Conservation (phyloP, 371 early-diverging fungal genomes). For the Ordospora colligata region DNA sequence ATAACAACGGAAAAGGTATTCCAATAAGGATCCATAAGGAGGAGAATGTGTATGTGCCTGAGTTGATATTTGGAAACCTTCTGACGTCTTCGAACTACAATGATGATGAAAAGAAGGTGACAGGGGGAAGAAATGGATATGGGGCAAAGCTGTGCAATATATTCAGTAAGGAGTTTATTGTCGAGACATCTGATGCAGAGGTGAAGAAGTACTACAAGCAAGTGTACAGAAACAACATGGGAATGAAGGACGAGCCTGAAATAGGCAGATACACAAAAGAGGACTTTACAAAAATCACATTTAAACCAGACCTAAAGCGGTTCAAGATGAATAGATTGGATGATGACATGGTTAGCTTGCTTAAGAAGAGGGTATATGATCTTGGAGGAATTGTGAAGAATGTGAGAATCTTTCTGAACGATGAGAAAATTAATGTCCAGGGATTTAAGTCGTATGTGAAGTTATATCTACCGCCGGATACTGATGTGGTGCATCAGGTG, state of each 20-base stretch:
- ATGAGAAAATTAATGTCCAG: constrained; percentile 70
- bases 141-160: constrained; percentile 99
- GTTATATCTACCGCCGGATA: constrained; percentile 64
- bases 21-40: constrained; percentile 84
- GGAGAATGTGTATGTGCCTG: constrained; percentile 89
- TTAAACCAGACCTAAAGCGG: constrained; percentile 82
- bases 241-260: constrained; percentile 47
- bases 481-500: constrained; percentile 66
- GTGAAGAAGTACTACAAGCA: constrained; percentile 66
- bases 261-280: constrained; percentile 48
- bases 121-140: constrained; percentile 97
- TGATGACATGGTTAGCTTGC: constrained; percentile 74
- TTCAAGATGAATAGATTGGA: constrained; percentile 76
- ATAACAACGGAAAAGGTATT: constrained; percentile 92
- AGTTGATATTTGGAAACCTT: constrained; percentile 95
- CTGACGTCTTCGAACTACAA: constrained; percentile 96
- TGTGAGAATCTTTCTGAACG: constrained; percentile 82
- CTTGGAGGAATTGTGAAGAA: constrained; percentile 79
- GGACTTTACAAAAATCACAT: constrained; percentile 68
- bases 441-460: constrained; percentile 81
- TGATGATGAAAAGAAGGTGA: constrained; percentile 89
- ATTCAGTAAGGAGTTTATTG: constrained; percentile 83
- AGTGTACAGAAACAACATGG: constrained; percentile 60
- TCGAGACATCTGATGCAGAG: constrained; percentile 79
- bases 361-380: constrained; percentile 90